Percentiles rank a stretch among this genome's conserved stretches.
Evolutionary conservation across 164 flowering plant genomes (phyloP).

Genomic region (Dillenia suffruticosa): DNA sequence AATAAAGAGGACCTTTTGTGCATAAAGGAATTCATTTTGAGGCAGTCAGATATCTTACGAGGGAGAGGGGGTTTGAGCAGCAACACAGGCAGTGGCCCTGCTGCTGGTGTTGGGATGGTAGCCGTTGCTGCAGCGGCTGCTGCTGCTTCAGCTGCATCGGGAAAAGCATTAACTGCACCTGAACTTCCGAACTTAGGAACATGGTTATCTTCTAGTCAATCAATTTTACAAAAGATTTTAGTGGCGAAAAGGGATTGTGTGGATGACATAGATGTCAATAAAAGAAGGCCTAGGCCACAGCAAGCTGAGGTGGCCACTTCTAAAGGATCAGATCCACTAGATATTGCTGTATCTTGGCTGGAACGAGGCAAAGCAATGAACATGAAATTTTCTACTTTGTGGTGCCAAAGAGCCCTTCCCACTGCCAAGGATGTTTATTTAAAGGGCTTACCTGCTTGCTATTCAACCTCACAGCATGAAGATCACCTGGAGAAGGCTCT

Average conservation of each 20-base stretch:
- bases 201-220: constrained; percentile 67
- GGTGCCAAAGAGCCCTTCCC: constrained; percentile 84
- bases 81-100: constrained; percentile 56
- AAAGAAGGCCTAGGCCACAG: constrained; percentile 32
- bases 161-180: constrained; percentile 48
- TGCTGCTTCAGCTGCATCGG: constrained; percentile 80
- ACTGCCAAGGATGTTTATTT: constrained; percentile 72
- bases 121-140: constrained; percentile 94
- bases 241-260: constrained; percentile 35
- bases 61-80: constrained; percentile 67
- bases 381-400: constrained; percentile 63
- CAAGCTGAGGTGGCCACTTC: constrained; percentile 27
- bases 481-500: constrained; percentile 66
- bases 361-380: constrained; percentile 62
- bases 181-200: constrained; percentile 70
- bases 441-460: constrained; percentile 72
- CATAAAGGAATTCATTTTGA: constrained; percentile 67
- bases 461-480: constrained; percentile 71
- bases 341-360: constrained; percentile 53
- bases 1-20: constrained; percentile 61
- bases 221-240: constrained; percentile 51
- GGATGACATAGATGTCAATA: constrained; percentile 35
- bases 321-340: constrained; percentile 39
- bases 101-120: constrained; percentile 85
- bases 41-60: constrained; percentile 70